Evolutionary conservation across 805 yeast species (phyloP), one percentile per base, ranked within the genome.

Genomic region (Candida pseudoglaebosa): DNA sequence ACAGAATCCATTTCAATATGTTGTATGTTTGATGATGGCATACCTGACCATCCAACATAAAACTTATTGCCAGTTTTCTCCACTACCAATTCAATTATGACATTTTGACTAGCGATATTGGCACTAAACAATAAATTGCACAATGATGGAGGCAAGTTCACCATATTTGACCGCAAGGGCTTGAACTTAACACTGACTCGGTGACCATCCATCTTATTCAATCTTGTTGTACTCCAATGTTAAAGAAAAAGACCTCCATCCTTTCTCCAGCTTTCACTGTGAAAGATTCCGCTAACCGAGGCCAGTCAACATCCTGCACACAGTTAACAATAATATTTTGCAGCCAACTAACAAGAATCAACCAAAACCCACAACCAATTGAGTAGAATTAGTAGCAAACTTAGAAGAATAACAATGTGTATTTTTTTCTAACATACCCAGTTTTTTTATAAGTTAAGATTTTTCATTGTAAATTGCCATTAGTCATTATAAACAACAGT

Each of bases 11-110:
- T 64, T 45, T 82, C 89, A 4, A 87, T 36, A 2, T 57, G 43
- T 20, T 55, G 58, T 0, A 61, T 44, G 5, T 42, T 43, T 1
- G 53, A 40, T 7, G 70, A 56, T 3, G 71, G 56, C 67, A 75
- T 63, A 2, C 89, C 89, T 10, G 82, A 67, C 89, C 89, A 82
- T 3, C 88, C 89, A 14, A 77, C 70, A 45, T 70, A 80, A 3
- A 38, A 49, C 40, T 50, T 64, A 21, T 35, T 49, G 29, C 41
- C 50, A 20, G 47, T 49, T 26, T 40, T 26, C 8, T 30, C 10
- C 18, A 40, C 50, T 33, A 69, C 73, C 43, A 50, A 44, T 47
- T 80, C 80, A 2, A 82, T 57, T 3, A 81, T 68, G 12, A 81
- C 77, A 47, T 75, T 71, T 49, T 82, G 88, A 3, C 76, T 72